phyloP scores from a whole-genome alignment of 768 basidiomycete species.

The Kondoa subrosea region DNA sequence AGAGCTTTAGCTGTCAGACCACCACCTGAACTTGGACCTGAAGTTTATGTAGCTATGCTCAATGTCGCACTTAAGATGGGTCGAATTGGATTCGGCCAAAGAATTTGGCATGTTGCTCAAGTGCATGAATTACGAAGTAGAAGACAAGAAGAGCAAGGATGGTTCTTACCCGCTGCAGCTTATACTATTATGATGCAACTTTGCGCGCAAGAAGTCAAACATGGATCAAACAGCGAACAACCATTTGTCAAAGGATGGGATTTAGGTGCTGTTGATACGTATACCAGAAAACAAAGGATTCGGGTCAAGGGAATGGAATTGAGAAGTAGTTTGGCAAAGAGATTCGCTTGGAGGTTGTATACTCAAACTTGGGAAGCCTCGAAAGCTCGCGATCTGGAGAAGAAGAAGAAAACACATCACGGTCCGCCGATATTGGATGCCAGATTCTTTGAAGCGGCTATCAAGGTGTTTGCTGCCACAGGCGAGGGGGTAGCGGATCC shows the following conservation, averaged over 20 bases:
- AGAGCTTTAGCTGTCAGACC: neutral
- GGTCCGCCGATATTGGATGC: neutral
- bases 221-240: neutral
- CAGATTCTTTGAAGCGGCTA: neutral
- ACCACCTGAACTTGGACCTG: neutral
- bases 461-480: neutral
- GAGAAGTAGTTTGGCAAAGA: neutral
- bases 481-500: neutral
- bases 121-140: neutral
- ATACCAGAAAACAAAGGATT: neutral
- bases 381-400: neutral
- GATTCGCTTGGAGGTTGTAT: neutral
- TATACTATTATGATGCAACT: neutral
- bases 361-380: neutral
- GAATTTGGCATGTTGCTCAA: neutral
- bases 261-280: neutral
- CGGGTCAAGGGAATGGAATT: neutral
- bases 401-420: neutral
- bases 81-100: neutral
- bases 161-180: neutral
- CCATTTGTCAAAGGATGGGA: neutral
- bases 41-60: neutral
- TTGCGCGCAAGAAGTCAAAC: neutral
- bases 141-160: neutral
- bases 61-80: neutral